Evolutionary conservation across 2,329 filamentous ascomycete species (phyloP).

Genomic region (Geoglossum cookeanum): DNA sequence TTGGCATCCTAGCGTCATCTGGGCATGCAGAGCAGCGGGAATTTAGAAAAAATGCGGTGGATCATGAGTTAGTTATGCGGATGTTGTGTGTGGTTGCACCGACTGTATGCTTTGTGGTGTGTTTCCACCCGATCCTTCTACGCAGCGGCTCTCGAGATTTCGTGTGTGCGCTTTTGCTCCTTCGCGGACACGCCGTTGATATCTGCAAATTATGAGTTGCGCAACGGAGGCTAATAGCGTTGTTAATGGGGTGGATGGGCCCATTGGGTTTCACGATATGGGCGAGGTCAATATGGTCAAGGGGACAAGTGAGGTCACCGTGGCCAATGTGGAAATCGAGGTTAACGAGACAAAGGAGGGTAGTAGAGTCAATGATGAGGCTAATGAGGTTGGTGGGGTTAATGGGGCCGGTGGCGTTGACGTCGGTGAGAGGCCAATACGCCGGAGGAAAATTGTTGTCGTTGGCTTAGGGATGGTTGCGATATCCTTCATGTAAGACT

Average conservation of each 20-base stretch:
- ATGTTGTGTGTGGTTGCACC: too few relatives aligned
- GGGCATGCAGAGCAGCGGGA: too few relatives aligned
- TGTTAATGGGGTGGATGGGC: background rate
- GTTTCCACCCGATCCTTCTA: too few relatives aligned
- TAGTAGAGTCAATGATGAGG: background rate
- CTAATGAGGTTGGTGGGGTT: background rate
- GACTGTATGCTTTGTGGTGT: too few relatives aligned
- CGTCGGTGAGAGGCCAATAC: background rate
- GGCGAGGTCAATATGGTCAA: background rate
- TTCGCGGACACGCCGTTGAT: too few relatives aligned
- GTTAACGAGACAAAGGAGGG: background rate
- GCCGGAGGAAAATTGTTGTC: conserved; percentile 51
- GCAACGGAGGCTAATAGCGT: background rate
- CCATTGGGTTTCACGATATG: background rate
- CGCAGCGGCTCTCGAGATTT: too few relatives aligned
- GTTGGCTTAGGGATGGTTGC: conserved; percentile 87
- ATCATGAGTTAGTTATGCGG: too few relatives aligned
- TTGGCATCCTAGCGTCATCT: too few relatives aligned
- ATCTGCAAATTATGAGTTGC: background rate
- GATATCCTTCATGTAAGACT: conserved; percentile 63
- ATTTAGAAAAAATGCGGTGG: too few relatives aligned
- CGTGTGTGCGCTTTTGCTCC: too few relatives aligned
- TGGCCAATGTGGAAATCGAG: background rate
- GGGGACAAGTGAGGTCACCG: background rate
- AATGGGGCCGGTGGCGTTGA: background rate